A percentile compares a stretch with the other conserved stretches of the same genome.
Evolutionary conservation across 2,329 filamentous ascomycete species (phyloP).

Genomic region (Arachnomyces sp.): DNA sequence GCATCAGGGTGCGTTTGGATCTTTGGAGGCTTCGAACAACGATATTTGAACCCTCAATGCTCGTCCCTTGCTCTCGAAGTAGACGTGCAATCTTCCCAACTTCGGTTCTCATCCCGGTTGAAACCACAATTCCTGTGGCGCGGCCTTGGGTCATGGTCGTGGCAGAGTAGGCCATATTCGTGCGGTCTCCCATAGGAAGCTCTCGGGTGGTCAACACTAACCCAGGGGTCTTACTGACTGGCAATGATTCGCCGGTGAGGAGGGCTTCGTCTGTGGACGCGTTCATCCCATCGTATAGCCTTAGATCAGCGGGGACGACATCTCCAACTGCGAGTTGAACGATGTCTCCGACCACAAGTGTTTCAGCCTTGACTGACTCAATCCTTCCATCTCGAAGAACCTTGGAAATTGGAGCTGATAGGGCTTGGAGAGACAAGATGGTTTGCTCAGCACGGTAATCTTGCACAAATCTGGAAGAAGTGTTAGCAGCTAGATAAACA

Average conservation of each 20-base stretch:
- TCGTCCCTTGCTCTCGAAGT: conserved; percentile 47
- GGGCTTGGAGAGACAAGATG: conserved; percentile 43
- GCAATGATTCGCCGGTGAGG: conserved; percentile 55
- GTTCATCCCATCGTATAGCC: conserved; percentile 49
- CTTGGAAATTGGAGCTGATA: conserved; percentile 43
- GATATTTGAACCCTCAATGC: conserved; percentile 35
- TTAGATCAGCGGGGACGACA: conserved; percentile 43
- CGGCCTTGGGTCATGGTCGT: conserved; percentile 55
- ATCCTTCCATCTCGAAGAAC: conserved; percentile 44
- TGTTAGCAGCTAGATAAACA: not conserved
- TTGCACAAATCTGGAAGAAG: conserved; percentile 38
- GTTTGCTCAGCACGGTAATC: conserved; percentile 48
- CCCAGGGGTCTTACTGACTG: conserved; percentile 46
- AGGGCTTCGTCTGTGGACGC: conserved; percentile 54
- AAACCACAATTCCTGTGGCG: conserved; percentile 51
- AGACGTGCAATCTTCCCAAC: conserved; percentile 53
- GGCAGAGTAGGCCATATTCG: conserved; percentile 54
- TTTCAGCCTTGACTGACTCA: conserved; percentile 44
- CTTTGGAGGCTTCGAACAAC: conserved; percentile 33
- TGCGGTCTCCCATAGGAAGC: conserved; percentile 50
- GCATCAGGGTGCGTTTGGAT: conserved; percentile 34
- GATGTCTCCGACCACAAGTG: conserved; percentile 52
- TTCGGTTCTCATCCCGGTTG: conserved; percentile 55
- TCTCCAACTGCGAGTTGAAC: conserved; percentile 44
- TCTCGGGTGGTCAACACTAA: conserved; percentile 34